Conservation (phyloP, 495 filamentous ascomycete genomes). For the Tirmania nivea region DNA sequence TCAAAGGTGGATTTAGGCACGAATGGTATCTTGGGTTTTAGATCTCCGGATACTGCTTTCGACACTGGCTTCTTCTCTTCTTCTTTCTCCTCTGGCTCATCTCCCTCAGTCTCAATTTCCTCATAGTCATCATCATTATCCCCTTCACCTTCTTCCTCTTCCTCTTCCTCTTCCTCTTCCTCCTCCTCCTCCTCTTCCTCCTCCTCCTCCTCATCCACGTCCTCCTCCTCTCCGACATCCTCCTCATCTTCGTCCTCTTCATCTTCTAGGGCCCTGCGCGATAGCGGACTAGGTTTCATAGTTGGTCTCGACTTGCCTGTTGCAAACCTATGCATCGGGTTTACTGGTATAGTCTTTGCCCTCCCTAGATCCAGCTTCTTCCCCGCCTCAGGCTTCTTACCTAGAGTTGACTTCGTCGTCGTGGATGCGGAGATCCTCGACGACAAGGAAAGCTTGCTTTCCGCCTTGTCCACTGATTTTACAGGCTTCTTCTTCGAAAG, state of each 20-base stretch:
- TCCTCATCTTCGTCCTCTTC: constrained; percentile 25
- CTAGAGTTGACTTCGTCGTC: background rate
- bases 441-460: background rate
- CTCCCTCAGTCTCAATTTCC: constrained; percentile 35
- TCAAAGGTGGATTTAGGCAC: constrained; percentile 22
- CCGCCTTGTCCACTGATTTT: constrained; percentile 13
- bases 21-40: constrained; percentile 21
- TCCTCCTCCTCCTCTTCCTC: constrained; percentile 26
- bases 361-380: too few species aligned
- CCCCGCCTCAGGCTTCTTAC: background rate
- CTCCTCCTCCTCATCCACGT: constrained; percentile 25
- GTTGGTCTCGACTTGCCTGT: background rate
- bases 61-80: constrained; percentile 16
- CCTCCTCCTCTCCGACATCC: constrained; percentile 26
- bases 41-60: constrained; percentile 19
- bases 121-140: constrained; percentile 28
- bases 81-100: constrained; percentile 28
- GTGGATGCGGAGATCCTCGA: background rate
- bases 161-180: constrained; percentile 22
- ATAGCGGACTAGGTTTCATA: background rate
- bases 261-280: constrained; percentile 8
- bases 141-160: constrained; percentile 22
- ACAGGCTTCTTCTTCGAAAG: constrained; percentile 19
- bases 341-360: background rate
- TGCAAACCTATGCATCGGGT: background rate